A percentile compares a stretch with the other conserved stretches of the same genome.
Evolutionary conservation across 305 asterid genomes (phyloP).

Genomic region (Lippia alba): DNA sequence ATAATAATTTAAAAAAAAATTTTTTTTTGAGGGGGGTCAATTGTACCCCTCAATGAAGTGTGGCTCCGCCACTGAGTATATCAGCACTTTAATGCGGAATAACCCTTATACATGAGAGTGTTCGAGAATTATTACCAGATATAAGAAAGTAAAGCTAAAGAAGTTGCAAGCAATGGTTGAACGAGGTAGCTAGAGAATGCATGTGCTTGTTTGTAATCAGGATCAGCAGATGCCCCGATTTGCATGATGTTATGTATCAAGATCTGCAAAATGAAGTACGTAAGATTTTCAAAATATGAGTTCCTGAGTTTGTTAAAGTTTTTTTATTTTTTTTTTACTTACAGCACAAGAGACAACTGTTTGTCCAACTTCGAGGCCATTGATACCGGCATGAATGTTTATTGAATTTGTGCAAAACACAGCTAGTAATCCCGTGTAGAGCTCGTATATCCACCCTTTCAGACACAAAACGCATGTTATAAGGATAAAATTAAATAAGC

Average conservation of each 20-base stretch:
- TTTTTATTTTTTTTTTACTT: constrained; percentile 51
- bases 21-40: too few relatives aligned
- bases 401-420: constrained; percentile 94
- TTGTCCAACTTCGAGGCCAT: constrained; percentile 99
- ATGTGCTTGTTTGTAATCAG: constrained; percentile 88
- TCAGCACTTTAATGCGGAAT: too few relatives aligned
- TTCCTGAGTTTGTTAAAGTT: not conserved
- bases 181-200: constrained; percentile 89
- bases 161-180: constrained; percentile 94
- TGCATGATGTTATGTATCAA: constrained; percentile 86
- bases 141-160: constrained; percentile 83
- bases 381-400: constrained; percentile 92
- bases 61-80: too few relatives aligned
- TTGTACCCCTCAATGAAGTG: too few relatives aligned
- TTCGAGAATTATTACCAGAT: constrained; percentile 66
- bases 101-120: constrained; percentile 5
- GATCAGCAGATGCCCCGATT: constrained; percentile 76
- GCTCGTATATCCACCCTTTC: constrained; percentile 87
- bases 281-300: too few relatives aligned
- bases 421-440: constrained; percentile 92
- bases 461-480: constrained; percentile 25
- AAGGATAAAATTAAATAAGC: not conserved
- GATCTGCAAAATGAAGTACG: constrained; percentile 50
- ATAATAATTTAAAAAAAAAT: too few relatives aligned
- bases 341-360: constrained; percentile 88